phyloP scores from a whole-genome alignment of 2,329 filamentous ascomycete species.

The Talaromyces atroroseus region DNA sequence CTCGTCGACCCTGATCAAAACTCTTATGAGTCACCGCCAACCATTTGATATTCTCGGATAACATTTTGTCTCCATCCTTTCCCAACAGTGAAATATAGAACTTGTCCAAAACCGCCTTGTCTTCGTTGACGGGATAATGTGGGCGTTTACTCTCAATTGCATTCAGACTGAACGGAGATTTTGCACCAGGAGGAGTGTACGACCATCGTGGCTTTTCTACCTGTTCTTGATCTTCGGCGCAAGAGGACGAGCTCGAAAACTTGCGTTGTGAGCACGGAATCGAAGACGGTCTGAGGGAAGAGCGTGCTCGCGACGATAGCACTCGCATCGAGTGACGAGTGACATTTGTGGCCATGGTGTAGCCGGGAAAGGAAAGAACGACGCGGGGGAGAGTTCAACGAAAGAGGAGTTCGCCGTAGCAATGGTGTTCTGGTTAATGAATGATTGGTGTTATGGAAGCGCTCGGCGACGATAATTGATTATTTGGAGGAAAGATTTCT shows the following conservation, averaged over 20 bases:
- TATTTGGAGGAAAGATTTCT: conserved; percentile 3
- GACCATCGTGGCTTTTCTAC: conserved; percentile 59
- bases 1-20: conserved; percentile 89
- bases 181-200: conserved; percentile 64
- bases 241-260: conserved; percentile 22
- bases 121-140: conserved; percentile 64
- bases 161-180: conserved; percentile 54
- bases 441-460: not conserved
- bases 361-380: not conserved
- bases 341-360: conserved; percentile 45
- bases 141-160: conserved; percentile 26
- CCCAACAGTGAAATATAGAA: conserved; percentile 76
- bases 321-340: conserved; percentile 37
- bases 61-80: conserved; percentile 61
- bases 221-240: conserved; percentile 23
- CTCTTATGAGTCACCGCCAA: conserved; percentile 96
- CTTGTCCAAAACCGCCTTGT: conserved; percentile 66
- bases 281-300: conserved; percentile 11
- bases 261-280: conserved; percentile 19
- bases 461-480: not conserved
- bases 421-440: not conserved
- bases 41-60: conserved; percentile 94
- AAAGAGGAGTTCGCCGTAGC: not conserved
- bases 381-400: not conserved
- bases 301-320: conserved; percentile 27